A percentile compares a stretch with the other conserved stretches of the same genome.
Conservation (phyloP, 2,329 filamentous ascomycete genomes). For the Neofusicoccum parvum region DNA sequence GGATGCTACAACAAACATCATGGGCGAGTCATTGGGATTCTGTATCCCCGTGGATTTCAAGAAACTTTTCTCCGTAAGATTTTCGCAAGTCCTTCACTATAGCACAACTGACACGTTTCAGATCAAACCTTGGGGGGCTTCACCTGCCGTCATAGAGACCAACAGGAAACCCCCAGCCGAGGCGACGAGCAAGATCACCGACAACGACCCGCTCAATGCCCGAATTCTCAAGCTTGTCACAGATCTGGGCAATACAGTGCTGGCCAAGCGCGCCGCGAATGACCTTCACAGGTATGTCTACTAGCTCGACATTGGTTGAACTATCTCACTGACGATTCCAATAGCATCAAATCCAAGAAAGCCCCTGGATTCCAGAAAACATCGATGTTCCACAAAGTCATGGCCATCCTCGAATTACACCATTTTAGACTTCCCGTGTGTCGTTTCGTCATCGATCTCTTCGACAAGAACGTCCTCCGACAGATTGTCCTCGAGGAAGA, state of each 20-base stretch:
- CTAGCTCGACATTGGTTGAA: background rate
- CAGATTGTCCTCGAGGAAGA: slow-evolving; percentile 81
- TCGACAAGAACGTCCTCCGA: slow-evolving; percentile 86
- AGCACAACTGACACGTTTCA: slow-evolving; percentile 24
- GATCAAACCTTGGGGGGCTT: slow-evolving; percentile 42
- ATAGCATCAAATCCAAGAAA: slow-evolving; percentile 73
- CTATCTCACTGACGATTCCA: slow-evolving; percentile 20
- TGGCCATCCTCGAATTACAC: slow-evolving; percentile 83
- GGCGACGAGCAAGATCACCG: slow-evolving; percentile 44
- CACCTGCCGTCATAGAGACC: slow-evolving; percentile 22
- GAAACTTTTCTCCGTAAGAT: slow-evolving; percentile 70
- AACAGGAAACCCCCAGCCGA: background rate
- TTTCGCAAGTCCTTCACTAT: too few species aligned
- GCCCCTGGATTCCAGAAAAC: slow-evolving; percentile 74
- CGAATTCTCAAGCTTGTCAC: slow-evolving; percentile 83
- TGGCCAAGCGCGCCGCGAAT: slow-evolving; percentile 82
- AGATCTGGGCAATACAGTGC: slow-evolving; percentile 89
- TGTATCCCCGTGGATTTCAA: slow-evolving; percentile 80
- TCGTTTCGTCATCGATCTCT: slow-evolving; percentile 89
- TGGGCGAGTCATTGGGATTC: slow-evolving; percentile 82
- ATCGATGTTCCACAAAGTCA: slow-evolving; percentile 79
- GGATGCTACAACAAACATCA: slow-evolving; percentile 84
- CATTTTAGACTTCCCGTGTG: slow-evolving; percentile 86
- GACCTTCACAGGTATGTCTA: slow-evolving; percentile 66
- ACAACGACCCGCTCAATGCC: slow-evolving; percentile 64